Percentiles rank a stretch among this genome's conserved stretches.
phyloP scores from a whole-genome alignment of 208 protist species.

The Novymonas esmeraldas region DNA sequence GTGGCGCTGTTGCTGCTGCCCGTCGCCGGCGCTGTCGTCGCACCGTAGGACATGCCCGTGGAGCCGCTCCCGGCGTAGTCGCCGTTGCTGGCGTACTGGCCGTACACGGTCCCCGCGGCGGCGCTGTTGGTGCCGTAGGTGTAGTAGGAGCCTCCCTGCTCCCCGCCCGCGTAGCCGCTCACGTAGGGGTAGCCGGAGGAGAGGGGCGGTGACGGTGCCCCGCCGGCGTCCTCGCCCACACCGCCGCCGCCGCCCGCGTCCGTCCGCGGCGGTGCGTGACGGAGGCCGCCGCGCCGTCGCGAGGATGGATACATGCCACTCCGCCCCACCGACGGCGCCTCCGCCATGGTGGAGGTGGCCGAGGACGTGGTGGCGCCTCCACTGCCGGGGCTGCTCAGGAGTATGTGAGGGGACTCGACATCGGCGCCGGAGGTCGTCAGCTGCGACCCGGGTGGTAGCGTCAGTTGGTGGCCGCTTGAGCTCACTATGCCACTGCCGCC shows the following conservation, averaged over 20 bases:
- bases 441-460: neutral
- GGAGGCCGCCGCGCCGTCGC: slow-evolving; percentile 3
- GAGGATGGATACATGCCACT: slow-evolving; percentile 19
- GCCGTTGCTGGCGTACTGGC: slow-evolving; percentile 3
- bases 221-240: slow-evolving; percentile 2
- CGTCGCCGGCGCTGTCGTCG: neutral
- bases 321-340: neutral
- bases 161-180: neutral
- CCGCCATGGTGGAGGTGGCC: neutral
- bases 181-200: neutral
- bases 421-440: slow-evolving; percentile 12
- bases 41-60: neutral
- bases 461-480: neutral
- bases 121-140: slow-evolving; percentile 1
- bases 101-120: neutral
- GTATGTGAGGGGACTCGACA: neutral
- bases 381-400: neutral
- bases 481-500: too few species aligned
- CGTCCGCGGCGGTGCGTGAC: neutral
- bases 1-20: slow-evolving; percentile 8
- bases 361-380: neutral
- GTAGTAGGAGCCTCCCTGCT: neutral
- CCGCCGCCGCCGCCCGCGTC: neutral
- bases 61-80: slow-evolving; percentile 5
- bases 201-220: neutral